Percentiles rank a stretch among this genome's conserved stretches.
Evolutionary conservation across 495 filamentous ascomycete genomes (phyloP).

Genomic region (Podospora pseudoanserina): DNA sequence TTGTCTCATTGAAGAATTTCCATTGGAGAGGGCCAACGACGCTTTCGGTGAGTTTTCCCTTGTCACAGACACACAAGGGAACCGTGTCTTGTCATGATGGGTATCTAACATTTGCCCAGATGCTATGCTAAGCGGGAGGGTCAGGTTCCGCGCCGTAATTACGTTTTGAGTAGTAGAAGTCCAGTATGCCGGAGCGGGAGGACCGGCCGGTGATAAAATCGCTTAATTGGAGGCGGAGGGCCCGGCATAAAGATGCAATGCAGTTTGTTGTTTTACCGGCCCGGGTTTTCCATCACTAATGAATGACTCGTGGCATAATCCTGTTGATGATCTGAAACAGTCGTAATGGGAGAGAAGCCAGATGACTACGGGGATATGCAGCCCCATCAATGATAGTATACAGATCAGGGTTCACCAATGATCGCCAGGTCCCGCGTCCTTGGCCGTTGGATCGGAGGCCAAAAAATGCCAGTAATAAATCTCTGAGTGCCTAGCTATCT

Average conservation of each 20-base stretch:
- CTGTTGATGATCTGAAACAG: background rate
- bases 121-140: constrained; percentile 15
- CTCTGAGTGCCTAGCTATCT: background rate
- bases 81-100: too few species aligned
- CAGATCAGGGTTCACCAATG: background rate
- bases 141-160: constrained; percentile 17
- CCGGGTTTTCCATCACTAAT: background rate
- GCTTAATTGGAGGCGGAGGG: background rate
- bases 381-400: background rate
- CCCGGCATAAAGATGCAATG: background rate
- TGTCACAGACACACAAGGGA: too few species aligned
- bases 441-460: background rate
- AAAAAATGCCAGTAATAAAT: too few species aligned
- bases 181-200: background rate
- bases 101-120: background rate
- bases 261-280: background rate
- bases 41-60: constrained; percentile 35
- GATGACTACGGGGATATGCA: background rate
- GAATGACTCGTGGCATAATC: background rate
- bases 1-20: constrained; percentile 62
- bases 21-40: constrained; percentile 53
- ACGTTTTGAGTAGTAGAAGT: constrained; percentile 3
- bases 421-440: background rate
- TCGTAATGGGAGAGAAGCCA: background rate
- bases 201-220: background rate